These are phyloP conservation scores for Abelmoschus esculentus DNA, from an alignment of 345 rosid genomes.

Conservation along the genomic window DNA sequence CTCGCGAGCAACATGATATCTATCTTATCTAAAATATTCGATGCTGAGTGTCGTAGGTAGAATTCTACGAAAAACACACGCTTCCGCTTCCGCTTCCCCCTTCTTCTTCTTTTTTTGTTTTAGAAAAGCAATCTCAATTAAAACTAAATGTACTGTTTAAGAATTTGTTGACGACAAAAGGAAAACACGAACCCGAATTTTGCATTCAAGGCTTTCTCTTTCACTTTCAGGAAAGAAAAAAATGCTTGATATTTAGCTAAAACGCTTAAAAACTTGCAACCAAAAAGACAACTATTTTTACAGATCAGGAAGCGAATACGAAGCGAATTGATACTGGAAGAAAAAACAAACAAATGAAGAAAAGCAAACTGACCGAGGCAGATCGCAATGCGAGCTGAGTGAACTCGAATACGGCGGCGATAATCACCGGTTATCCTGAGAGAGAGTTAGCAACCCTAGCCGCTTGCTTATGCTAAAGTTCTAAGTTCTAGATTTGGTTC, in stretches of 20 bases:
- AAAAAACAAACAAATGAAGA: background rate
- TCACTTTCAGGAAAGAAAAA: background rate
- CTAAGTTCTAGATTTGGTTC: background rate
- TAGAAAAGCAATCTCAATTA: background rate
- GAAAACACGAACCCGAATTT: constrained; percentile 32
- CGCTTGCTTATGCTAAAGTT: background rate
- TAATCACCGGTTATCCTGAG: background rate
- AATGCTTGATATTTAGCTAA: background rate
- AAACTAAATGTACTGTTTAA: background rate
- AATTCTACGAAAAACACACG: no score
- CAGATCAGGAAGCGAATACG: background rate
- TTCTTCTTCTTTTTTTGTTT: background rate
- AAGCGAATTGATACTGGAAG: background rate
- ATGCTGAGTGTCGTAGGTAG: no score
- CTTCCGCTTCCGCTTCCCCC: background rate
- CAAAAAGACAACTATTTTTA: background rate
- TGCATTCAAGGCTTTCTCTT: background rate
- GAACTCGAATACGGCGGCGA: background rate
- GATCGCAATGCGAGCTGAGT: background rate
- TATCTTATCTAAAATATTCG: no score
- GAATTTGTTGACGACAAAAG: background rate
- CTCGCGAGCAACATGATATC: no score
- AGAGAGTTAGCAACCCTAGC: background rate
- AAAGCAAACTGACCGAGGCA: background rate
- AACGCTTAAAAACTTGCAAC: background rate